Base-by-base conservation (phyloP, 495 filamentous ascomycete genomes). In the Penicillium tannophilum region DNA sequence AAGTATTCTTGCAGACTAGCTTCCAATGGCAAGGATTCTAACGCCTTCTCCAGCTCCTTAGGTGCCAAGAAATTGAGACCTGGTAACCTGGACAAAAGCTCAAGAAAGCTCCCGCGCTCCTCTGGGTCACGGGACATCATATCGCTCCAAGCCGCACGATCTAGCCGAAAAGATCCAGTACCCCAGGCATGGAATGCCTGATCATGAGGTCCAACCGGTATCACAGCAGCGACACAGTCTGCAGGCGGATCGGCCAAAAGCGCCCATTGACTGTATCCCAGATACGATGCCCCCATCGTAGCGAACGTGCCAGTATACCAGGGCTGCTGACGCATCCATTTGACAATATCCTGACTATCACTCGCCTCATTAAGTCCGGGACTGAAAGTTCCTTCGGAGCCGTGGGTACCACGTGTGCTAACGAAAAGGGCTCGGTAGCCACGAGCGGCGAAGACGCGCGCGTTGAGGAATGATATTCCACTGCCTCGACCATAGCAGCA, bases 291-390 rank as follows among this genome's bases (percentile, higher is more conserved):
- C 1, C 70, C 71, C 20, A 71, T 20, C 1, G 67, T 70, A 14
- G 66, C 71, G 55, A 73, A 73, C 6, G 63, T 63, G 19, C 71
- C 71, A 8, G 65, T 63, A 56, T 73, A 73, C 71, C 69, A 72
- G 17, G 69, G 39, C 53, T 73, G 71, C 51, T 66, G 58, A 16
- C 69, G 59, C 71, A 73, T 73, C 71, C 71, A 73, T 7, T 10
- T 46, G n/a, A 73, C 62, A n/a, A 72, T 63, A 51, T 58, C 71
- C 28, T 68, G 71, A 14, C 66, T 63, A 57, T 73, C 69, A 23
- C 47, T 49, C 28, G 55, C 24, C 52, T 73, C 71, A 30, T 52
- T 54, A 41, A 48, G 42, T 26, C 51, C 48, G 6, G 66, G 60
- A 11, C 60, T 57, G 39, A 70, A 67, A 1, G 11, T 54, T 10